A percentile compares a stretch with the other conserved stretches of the same genome.
phyloP scores from a whole-genome alignment of 257 asterid species.

The Lycium barbarum region DNA sequence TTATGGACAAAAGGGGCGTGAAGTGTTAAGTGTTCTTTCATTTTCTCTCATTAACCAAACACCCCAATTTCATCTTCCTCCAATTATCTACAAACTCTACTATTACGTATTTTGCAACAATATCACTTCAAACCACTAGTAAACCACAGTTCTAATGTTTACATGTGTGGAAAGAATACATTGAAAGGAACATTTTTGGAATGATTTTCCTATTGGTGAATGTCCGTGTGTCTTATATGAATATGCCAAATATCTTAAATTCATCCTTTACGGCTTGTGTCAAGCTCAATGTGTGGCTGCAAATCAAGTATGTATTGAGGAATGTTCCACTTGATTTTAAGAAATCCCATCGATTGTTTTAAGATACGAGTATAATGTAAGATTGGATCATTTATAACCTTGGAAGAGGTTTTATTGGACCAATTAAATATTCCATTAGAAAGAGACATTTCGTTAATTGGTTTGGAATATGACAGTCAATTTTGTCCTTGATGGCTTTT shows the following conservation, averaged over 20 bases:
- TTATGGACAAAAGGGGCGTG: too few relatives aligned
- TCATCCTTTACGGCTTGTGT: background rate
- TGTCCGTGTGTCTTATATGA: background rate
- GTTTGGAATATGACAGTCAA: too few relatives aligned
- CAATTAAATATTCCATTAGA: too few relatives aligned
- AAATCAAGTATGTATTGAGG: background rate
- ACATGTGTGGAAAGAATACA: background rate
- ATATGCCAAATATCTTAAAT: background rate
- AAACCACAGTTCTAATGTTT: background rate
- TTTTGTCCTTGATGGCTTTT: too few relatives aligned
- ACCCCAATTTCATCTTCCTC: background rate
- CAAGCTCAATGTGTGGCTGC: background rate
- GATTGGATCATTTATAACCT: too few relatives aligned
- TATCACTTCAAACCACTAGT: too few relatives aligned
- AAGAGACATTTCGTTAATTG: too few relatives aligned
- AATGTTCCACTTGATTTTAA: background rate
- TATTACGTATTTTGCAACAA: background rate
- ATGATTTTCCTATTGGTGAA: background rate
- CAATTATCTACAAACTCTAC: background rate
- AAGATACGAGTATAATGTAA: too few relatives aligned
- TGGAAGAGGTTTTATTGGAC: too few relatives aligned
- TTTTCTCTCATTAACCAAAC: too few relatives aligned
- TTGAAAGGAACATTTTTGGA: background rate
- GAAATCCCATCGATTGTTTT: too few relatives aligned
- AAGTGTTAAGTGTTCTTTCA: too few relatives aligned